Evolutionary conservation across 2,329 filamentous ascomycete species (phyloP).

Genomic region (Claviceps arundinis): DNA sequence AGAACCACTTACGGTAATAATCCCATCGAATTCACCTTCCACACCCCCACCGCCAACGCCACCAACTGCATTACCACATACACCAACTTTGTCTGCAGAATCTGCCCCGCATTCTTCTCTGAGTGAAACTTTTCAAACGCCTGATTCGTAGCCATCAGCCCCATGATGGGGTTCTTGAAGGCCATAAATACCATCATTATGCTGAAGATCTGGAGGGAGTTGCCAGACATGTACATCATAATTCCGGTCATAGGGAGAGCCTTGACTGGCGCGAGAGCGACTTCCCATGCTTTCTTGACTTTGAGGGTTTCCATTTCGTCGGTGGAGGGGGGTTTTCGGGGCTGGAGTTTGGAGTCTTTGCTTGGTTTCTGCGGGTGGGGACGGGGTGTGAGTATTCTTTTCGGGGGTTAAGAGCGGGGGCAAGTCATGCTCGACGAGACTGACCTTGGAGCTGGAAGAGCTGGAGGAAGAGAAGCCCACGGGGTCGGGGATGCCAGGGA

Average conservation of each 20-base stretch:
- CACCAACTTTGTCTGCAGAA: conserved; percentile 73
- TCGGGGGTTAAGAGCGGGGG: not conserved
- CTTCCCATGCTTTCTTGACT: conserved; percentile 97
- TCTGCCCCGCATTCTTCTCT: conserved; percentile 56
- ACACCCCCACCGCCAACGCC: conserved; percentile 73
- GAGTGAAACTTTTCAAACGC: conserved; percentile 90
- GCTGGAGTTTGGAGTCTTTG: conserved; percentile 35
- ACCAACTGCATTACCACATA: conserved; percentile 81
- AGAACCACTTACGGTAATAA: conserved; percentile 60
- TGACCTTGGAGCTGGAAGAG: conserved; percentile 43
- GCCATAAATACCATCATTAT: conserved; percentile 99
- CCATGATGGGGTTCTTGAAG: conserved; percentile 90
- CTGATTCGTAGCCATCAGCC: conserved; percentile 66
- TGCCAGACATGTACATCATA: conserved; percentile 99
- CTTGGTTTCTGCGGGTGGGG: conserved; percentile 31
- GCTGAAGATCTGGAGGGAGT: conserved; percentile 94
- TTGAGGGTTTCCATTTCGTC: conserved; percentile 92
- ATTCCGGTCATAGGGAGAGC: conserved; percentile 94
- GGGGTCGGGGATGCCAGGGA: conserved; percentile 62
- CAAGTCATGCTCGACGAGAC: not conserved
- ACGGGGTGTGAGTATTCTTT: not conserved
- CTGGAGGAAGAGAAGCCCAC: conserved; percentile 62
- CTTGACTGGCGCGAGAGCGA: conserved; percentile 87
- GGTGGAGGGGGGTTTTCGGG: conserved; percentile 54
- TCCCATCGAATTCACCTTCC: conserved; percentile 96